phyloP scores from a whole-genome alignment of 768 basidiomycete species.

The Leccinellum rugosiceps region DNA sequence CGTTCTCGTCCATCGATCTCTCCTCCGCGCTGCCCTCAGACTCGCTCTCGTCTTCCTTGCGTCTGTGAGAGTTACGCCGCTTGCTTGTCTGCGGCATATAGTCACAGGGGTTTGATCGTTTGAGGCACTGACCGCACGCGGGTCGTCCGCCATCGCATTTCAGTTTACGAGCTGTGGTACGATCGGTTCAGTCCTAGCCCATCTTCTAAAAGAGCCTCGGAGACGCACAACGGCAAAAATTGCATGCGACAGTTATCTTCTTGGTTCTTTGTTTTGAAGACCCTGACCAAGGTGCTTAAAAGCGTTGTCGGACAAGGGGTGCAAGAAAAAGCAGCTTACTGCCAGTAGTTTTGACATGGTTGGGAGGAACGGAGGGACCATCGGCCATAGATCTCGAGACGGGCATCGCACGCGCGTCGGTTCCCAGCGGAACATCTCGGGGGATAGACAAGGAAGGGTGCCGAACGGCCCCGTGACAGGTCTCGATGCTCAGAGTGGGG shows the following conservation, averaged over 20 bases:
- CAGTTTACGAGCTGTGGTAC: constrained; percentile 68
- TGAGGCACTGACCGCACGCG: constrained; percentile 77
- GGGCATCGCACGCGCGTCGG: constrained; percentile 43
- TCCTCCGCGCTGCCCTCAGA: constrained; percentile 66
- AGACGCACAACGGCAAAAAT: constrained; percentile 83
- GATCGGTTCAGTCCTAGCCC: constrained; percentile 18
- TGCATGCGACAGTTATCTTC: constrained; percentile 88
- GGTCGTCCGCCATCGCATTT: constrained; percentile 87
- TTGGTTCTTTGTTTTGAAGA: constrained; percentile 68
- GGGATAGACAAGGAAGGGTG: constrained; percentile 45
- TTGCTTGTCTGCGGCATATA: constrained; percentile 74
- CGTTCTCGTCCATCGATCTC: constrained; percentile 47
- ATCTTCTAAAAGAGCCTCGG: constrained; percentile 10
- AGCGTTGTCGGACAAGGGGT: constrained; percentile 5
- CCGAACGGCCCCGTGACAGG: constrained; percentile 45
- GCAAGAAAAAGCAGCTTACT: constrained; percentile 33
- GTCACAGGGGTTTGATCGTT: constrained; percentile 75
- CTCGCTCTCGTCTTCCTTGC: constrained; percentile 55
- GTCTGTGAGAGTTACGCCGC: constrained; percentile 62
- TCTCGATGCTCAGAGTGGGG: constrained; percentile 62
- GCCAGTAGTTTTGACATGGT: constrained; percentile 32
- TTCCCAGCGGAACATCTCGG: constrained; percentile 45
- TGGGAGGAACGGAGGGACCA: constrained; percentile 21
- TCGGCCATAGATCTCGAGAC: constrained; percentile 41
- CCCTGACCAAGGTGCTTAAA: constrained; percentile 35